Base-by-base conservation (phyloP, 2,329 filamentous ascomycete species). In the Botrytis paeoniae region DNA sequence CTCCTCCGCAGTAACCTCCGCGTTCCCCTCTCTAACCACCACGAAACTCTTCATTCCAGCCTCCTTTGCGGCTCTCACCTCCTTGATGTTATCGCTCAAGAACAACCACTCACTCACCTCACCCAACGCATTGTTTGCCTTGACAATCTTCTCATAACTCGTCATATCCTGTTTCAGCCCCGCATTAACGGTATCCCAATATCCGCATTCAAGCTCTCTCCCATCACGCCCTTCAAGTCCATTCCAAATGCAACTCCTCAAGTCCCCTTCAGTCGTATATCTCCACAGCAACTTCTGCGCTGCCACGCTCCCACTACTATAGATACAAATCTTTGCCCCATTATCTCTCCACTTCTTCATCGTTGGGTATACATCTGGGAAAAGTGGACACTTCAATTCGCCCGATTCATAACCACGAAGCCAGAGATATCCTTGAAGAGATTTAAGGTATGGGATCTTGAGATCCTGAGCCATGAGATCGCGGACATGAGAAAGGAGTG, bases 191-290 rank as follows among this genome's bases (percentile, higher is more conserved):
- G 93, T 95, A 81, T 96, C 93, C 80, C 93, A 95, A 86, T 89
- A 93, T 48, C 83, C 80, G 77, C 93, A 88, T 61, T 86, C 88
- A 84, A 95, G 95, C 73, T 88, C 86, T 2, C 93, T 93, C 43
- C 93, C 93, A 81, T 93, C 95, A 74, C 92, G 88, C 4, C 92
- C 95, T 81, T 96, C 93, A 79, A 93, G 95, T 85, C 89, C 93
- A 77, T 86, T 90, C 62, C 84, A 85, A 73, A 94, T 86, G 72
- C 88, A 81, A 1, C 83, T 83, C 5, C 85, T 87, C 78, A 93
- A 81, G 80, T 93, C 89, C n/a, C 86, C 83, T 3, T 87, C 85
- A 75, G 88, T 84, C 25, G 82, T 81, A 79, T 94, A 89, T 74
- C 86, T 85, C 82, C 95, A 95, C 75, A 95, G 86, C 75, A 95